Evolutionary conservation across 495 filamentous ascomycete species (phyloP).

Genomic region (Haplographium delicatum): DNA sequence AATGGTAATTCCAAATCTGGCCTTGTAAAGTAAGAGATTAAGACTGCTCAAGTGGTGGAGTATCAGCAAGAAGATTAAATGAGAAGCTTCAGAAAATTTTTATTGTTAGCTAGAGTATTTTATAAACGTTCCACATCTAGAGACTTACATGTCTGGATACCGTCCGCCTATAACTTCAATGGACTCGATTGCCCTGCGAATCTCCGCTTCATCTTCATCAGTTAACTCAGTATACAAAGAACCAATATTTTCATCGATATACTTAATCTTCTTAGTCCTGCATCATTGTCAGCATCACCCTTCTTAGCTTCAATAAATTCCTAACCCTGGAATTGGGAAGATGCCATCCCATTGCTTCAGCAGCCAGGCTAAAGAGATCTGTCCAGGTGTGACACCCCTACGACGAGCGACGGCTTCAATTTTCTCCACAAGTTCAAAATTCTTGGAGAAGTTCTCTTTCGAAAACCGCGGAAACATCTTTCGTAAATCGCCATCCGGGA

Average conservation of each 20-base stretch:
- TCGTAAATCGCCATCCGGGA: constrained; percentile 38
- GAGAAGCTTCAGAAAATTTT: too few species aligned
- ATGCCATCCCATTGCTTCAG: constrained; percentile 53
- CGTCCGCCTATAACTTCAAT: not conserved
- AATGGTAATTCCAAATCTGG: too few species aligned
- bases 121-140: too few species aligned
- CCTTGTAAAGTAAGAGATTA: too few species aligned
- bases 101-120: too few species aligned
- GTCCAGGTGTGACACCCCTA: constrained; percentile 41
- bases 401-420: constrained; percentile 38
- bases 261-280: constrained; percentile 49
- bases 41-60: too few species aligned
- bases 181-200: not conserved
- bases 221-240: constrained; percentile 38
- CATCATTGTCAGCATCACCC: not conserved
- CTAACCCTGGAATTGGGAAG: constrained; percentile 57
- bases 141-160: too few species aligned
- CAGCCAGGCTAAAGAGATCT: constrained; percentile 54
- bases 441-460: constrained; percentile 44
- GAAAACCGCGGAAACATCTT: constrained; percentile 39
- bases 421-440: constrained; percentile 40
- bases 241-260: constrained; percentile 50
- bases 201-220: constrained; percentile 29
- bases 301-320: not conserved
- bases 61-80: too few species aligned